A percentile compares a stretch with the other conserved stretches of the same genome.
These are phyloP conservation scores for Trifolium repens DNA, from an alignment of 306 rosid species.

Conservation along the genomic window DNA sequence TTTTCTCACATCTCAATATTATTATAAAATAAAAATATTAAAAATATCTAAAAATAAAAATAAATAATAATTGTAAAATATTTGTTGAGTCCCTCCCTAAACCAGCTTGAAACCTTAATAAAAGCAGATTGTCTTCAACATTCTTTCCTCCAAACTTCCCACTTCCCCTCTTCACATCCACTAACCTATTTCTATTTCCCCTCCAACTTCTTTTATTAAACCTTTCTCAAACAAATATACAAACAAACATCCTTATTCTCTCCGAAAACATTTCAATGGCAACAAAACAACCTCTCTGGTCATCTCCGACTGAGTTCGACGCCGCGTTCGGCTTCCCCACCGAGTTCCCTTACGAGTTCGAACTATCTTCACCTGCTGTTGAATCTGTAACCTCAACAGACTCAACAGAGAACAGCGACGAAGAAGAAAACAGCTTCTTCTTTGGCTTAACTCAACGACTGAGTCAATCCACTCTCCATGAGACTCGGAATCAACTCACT, in stretches of 20 bases:
- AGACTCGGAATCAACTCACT: conserved; percentile 46
- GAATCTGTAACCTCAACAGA: conserved; percentile 55
- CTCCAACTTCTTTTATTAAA: conserved; percentile 42
- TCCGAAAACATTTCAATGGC: conserved; percentile 42
- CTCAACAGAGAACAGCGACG: conserved; percentile 63
- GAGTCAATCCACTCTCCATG: conserved; percentile 55
- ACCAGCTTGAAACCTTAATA: conserved; percentile 75
- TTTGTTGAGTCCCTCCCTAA: conserved; percentile 35
- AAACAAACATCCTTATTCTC: background rate
- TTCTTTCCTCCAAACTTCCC: conserved; percentile 45
- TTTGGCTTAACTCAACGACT: conserved; percentile 66
- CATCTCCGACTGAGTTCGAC: conserved; percentile 50
- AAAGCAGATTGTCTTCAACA: conserved; percentile 70
- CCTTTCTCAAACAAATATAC: too few species aligned
- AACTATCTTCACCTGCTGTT: conserved; percentile 43
- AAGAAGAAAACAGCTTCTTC: conserved; percentile 58
- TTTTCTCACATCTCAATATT: background rate
- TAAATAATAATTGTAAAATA: background rate
- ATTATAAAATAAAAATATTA: background rate
- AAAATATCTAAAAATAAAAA: background rate
- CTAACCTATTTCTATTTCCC: background rate
- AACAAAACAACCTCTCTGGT: conserved; percentile 40
- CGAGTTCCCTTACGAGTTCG: conserved; percentile 75
- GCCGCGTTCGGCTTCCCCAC: conserved; percentile 53
- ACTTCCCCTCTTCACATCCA: conserved; percentile 9